Percentiles rank a stretch among this genome's conserved stretches.
Evolutionary conservation across 495 filamentous ascomycete genomes (phyloP).

Genomic region (Talaromyces nanjingensis): DNA sequence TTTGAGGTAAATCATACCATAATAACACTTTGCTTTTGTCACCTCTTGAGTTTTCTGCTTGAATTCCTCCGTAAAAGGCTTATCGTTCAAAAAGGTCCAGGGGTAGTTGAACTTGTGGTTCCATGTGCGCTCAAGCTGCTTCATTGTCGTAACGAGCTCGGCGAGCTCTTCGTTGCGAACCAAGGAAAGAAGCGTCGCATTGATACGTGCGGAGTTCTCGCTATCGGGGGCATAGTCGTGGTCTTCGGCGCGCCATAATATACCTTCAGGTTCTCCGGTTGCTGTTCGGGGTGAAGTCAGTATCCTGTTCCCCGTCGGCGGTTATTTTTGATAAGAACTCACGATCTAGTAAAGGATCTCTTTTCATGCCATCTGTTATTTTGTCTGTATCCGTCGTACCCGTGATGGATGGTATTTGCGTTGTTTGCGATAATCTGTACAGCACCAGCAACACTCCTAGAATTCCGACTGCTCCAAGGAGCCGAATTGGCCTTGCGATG

Average conservation of each 20-base stretch:
- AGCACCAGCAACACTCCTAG: constrained; percentile 68
- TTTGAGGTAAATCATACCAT: constrained; percentile 47
- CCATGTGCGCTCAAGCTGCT: constrained; percentile 88
- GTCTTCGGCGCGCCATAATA: constrained; percentile 62
- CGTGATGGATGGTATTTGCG: constrained; percentile 21
- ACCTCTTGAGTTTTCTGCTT: constrained; percentile 67
- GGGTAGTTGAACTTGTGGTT: constrained; percentile 99
- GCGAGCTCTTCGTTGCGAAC: constrained; percentile 86
- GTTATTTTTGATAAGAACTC: constrained; percentile 21
- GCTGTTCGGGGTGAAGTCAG: constrained; percentile 37
- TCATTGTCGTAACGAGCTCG: constrained; percentile 79
- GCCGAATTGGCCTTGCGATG: constrained; percentile 73
- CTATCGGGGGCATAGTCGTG: constrained; percentile 63
- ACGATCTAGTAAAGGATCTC: constrained; percentile 83
- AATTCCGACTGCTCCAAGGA: constrained; percentile 63
- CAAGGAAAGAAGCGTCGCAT: constrained; percentile 84
- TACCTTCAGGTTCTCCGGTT: constrained; percentile 73
- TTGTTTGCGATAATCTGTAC: constrained; percentile 54
- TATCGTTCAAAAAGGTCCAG: constrained; percentile 98
- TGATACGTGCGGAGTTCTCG: constrained; percentile 71
- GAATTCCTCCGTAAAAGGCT: constrained; percentile 92
- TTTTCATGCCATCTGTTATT: constrained; percentile 45
- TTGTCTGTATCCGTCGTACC: constrained; percentile 27
- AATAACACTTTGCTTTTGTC: constrained; percentile 79
- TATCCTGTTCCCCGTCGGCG: constrained; percentile 1